Evolutionary conservation across 2,329 filamentous ascomycete species (phyloP), one percentile per base, ranked within the genome.

Genomic region (Microdochium nivale): DNA sequence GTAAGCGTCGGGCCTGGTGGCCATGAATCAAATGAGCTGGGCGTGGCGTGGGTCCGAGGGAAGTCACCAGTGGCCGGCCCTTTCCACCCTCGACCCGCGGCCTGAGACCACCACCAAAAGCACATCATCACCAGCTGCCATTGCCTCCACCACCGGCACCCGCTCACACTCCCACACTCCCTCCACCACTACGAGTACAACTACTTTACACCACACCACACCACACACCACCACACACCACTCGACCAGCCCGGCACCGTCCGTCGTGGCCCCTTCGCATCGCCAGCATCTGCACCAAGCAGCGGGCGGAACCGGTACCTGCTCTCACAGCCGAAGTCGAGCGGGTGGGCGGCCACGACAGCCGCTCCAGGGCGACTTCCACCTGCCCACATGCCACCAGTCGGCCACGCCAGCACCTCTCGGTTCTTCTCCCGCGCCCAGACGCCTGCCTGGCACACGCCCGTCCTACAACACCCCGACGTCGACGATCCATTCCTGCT

Each of bases 401-500:
- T 23, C 19, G 5, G 19, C 4, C 40, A 23, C 5, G 14, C 40
- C n/a, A 24, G 19, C 40, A 19, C 40, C 2, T 44, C 50, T 21
- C 24, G n/a, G 35, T 51, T 51, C 13, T 19, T 21, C 43, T 27
- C 9, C 2, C 14, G 30, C 19, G 19, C 13, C 40, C 40, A 44
- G 16, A 44, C 40, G 35, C 24, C 16, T 37, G 50, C 50, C 46
- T 27, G 50, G 27, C 44, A 13, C 35, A 48, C 35, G n/a, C 50
- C 44, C 25, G 43, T 27, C 30, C 40, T 14, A 25, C 40, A 48
- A 48, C 24, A 51, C 43, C 19, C 10, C 21, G 30, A 35, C 43
- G 33, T 32, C 50, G 50, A 51, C 43, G 50, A 51, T 21, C 35
- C 25, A 19, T 48, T 40, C 21, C 27, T 48, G 24, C 47, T 46